These are phyloP conservation scores for Ganoderma sinense DNA, from an alignment of 1,284 basidiomycete genomes.

Conservation along the genomic window DNA sequence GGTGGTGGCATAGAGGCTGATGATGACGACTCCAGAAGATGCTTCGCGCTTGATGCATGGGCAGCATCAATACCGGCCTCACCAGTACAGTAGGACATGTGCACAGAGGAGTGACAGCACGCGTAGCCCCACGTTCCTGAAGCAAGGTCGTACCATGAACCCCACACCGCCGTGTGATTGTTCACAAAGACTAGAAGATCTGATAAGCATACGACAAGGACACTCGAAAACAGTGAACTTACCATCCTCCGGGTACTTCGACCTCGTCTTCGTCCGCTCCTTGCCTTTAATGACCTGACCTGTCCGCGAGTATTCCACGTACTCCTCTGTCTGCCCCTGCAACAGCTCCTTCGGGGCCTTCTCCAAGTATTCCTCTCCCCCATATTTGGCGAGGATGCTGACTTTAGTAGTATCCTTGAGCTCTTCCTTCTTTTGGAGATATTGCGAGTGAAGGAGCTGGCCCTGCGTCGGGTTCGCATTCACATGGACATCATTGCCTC, in stretches of 20 bases:
- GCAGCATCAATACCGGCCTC: constrained; percentile 86
- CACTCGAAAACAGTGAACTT: constrained; percentile 39
- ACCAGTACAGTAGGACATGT: constrained; percentile 94
- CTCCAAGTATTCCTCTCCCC: constrained; percentile 94
- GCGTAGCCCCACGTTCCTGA: constrained; percentile 89
- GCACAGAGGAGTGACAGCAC: constrained; percentile 91
- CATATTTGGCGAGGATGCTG: constrained; percentile 90
- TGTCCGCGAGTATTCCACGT: constrained; percentile 95
- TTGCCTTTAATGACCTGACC: constrained; percentile 94
- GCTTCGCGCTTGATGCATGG: constrained; percentile 72
- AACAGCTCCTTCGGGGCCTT: constrained; percentile 88
- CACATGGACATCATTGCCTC: constrained; percentile 94
- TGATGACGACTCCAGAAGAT: constrained; percentile 56
- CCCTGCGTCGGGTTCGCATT: constrained; percentile 98
- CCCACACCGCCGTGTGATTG: constrained; percentile 96
- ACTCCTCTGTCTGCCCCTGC: constrained; percentile 95
- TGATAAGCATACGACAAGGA: constrained; percentile 12
- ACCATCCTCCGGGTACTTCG: constrained; percentile 97
- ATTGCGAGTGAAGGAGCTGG: constrained; percentile 91
- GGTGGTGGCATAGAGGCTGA: constrained; percentile 34
- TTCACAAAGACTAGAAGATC: constrained; percentile 77
- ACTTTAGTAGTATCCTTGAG: constrained; percentile 88
- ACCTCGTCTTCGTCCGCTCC: constrained; percentile 84
- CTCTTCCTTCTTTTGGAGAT: constrained; percentile 91
- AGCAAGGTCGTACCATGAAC: constrained; percentile 88